phyloP scores from a whole-genome alignment of 768 basidiomycete genomes.

The Podaxis carcinomalis region DNA sequence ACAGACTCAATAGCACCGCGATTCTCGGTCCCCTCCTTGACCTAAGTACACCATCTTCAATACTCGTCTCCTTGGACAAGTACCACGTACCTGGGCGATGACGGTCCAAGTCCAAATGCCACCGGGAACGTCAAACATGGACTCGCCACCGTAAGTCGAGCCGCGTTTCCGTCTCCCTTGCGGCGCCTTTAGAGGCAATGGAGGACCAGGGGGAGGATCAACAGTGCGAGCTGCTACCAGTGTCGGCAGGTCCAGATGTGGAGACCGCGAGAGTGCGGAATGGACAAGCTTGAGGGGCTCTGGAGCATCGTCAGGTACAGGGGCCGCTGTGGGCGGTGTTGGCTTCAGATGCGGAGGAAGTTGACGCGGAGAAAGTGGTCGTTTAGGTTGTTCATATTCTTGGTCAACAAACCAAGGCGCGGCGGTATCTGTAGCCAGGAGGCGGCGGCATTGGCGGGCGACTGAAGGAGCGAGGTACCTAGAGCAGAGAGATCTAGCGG shows the following conservation, averaged over 20 bases:
- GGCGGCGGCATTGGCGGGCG: background rate
- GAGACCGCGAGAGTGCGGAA: constrained; percentile 51
- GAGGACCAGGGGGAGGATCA: constrained; percentile 49
- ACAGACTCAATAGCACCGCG: constrained; percentile 76
- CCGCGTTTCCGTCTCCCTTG: constrained; percentile 66
- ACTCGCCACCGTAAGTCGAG: constrained; percentile 63
- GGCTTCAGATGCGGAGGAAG: constrained; percentile 23
- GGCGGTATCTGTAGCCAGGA: background rate
- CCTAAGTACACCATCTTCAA: constrained; percentile 36
- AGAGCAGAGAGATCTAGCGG: background rate
- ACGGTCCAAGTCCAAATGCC: constrained; percentile 79
- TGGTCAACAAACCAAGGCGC: constrained; percentile 64
- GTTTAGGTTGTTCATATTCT: constrained; percentile 16
- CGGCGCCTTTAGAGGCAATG: constrained; percentile 50
- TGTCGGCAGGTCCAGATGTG: constrained; percentile 60
- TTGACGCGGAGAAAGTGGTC: constrained; percentile 18
- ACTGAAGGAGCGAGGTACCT: background rate
- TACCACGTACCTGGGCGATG: constrained; percentile 55
- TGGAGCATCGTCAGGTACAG: constrained; percentile 53
- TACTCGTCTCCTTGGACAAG: constrained; percentile 1
- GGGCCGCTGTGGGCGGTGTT: constrained; percentile 21
- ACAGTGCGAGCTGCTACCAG: constrained; percentile 53
- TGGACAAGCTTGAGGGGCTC: constrained; percentile 51
- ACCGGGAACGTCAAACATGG: constrained; percentile 39
- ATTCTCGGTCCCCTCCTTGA: constrained; percentile 82